Evolutionary conservation across 805 yeast genomes (phyloP).

Genomic region (Candida rishiriensis): DNA sequence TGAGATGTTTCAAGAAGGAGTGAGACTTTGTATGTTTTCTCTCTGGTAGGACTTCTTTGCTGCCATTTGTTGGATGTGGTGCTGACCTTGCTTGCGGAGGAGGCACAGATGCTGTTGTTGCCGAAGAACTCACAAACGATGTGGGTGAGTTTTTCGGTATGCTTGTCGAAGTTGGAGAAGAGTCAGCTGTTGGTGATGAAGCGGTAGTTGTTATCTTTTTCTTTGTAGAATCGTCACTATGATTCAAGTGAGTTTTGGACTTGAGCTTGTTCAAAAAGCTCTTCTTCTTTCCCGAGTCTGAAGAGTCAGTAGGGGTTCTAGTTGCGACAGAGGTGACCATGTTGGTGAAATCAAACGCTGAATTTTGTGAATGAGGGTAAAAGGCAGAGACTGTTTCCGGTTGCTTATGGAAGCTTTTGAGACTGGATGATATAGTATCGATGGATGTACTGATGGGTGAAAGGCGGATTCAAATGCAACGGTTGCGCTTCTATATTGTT

Average conservation of each 20-base stretch:
- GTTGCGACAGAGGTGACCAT: background rate
- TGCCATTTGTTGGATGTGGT: background rate
- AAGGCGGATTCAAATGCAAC: too few relatives aligned
- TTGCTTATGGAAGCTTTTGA: too few relatives aligned
- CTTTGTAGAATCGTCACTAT: constrained; percentile 1
- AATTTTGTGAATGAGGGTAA: too few relatives aligned
- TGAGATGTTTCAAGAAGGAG: constrained; percentile 8
- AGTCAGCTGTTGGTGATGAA: background rate
- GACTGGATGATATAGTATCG: too few relatives aligned
- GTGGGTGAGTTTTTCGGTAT: background rate
- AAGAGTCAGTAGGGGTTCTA: constrained; percentile 2
- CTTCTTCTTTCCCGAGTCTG: constrained; percentile 4
- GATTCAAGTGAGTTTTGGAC: constrained; percentile 10
- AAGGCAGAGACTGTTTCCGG: too few relatives aligned
- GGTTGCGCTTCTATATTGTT: too few relatives aligned
- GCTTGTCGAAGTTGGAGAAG: background rate
- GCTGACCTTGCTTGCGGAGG: background rate
- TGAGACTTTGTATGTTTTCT: constrained; percentile 2
- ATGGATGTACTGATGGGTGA: too few relatives aligned
- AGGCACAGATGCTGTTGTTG: background rate
- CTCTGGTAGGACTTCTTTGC: background rate
- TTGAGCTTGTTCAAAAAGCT: constrained; percentile 13
- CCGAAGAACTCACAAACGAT: background rate
- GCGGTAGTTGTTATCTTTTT: background rate
- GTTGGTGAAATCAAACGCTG: background rate